Base-by-base conservation (phyloP, 352 stramenopile species). In the Thalassiosira hispida region DNA sequence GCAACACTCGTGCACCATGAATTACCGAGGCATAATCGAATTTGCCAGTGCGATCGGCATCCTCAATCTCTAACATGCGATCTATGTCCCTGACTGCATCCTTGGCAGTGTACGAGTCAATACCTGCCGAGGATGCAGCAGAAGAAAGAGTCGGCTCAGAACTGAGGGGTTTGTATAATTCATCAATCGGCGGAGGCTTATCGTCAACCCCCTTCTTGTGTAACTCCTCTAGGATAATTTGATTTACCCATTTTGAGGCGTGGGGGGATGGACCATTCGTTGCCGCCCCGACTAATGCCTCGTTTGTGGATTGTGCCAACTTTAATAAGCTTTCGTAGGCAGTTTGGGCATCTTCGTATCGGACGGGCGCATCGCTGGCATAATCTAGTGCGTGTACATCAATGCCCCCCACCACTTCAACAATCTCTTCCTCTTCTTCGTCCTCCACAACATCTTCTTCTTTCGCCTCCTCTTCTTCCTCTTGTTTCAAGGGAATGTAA, bases 1-100 rank as follows among this genome's bases (percentile, higher is more conserved):
- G 62, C 35, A 93, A 73, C 2, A 93, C 68, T 12, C 62, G 33
- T 31, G 84, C 88, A 56, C 88, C 88, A 63, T 83, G 60, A 11
- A 67, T 62, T 25, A 91, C 49, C 0, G 88, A 83, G 31, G 88
- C 86, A 71, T 86, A 81, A 69, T 93, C 88, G 60, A 85, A 73
- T 14, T 68, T 67, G 42, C 84, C 88, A 9, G 84, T 92, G 35
- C 64, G 67, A 76, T 93, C 88, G 2, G 88, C 84, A 29, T 55
- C 40, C 71, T 91, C 79, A 42, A 85, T 67, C 56, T 89, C 84
- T n/a, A 92, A 51, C 7, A 76, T 60, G 38, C 77, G 56, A 69
- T 88, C 55, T 52, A 89, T 89, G 42, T 86, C 79, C 52, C 52
- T 71, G 12, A 80, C 18, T 23, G 68, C 64, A 62, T 79, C 53